phyloP scores from a whole-genome alignment of 139 green algal genomes.

The Nannochloris sp. region DNA sequence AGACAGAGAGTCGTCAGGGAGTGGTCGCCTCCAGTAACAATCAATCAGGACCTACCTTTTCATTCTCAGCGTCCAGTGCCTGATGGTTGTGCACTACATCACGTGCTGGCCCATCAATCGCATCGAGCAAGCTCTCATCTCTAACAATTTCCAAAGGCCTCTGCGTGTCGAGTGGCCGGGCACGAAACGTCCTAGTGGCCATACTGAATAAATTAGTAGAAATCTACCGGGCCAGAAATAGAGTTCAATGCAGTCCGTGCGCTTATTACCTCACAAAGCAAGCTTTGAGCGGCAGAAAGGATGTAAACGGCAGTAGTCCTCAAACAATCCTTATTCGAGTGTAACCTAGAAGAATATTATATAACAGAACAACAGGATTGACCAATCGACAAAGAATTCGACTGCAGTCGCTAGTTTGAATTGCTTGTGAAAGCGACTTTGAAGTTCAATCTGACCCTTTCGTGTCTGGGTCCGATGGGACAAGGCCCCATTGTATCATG shows the following conservation, averaged over 20 bases:
- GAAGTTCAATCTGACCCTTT: not conserved
- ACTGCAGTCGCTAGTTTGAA: not conserved
- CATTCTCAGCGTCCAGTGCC: constrained; percentile 45
- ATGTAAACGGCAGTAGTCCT: not conserved
- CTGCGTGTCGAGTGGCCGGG: constrained; percentile 62
- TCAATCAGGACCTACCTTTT: constrained; percentile 34
- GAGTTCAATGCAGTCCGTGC: not conserved
- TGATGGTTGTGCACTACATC: constrained; percentile 47
- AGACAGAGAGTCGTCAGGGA: not conserved
- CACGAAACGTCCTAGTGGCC: constrained; percentile 29
- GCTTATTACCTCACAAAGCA: not conserved
- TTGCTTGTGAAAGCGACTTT: not conserved
- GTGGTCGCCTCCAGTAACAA: not conserved
- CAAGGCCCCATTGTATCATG: no score
- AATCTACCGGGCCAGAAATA: not conserved
- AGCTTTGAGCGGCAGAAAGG: not conserved
- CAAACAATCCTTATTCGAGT: no score
- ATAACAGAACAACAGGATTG: no score
- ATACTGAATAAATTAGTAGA: not conserved
- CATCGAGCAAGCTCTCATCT: constrained; percentile 61
- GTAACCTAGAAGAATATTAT: no score
- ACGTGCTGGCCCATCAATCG: constrained; percentile 31
- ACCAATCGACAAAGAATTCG: no score
- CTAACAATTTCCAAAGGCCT: constrained; percentile 61
- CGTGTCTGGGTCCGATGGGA: no score